Percentiles rank a stretch among this genome's conserved stretches.
Evolutionary conservation across 805 yeast genomes (phyloP).

Genomic region (Metschnikowia lochheadii): DNA sequence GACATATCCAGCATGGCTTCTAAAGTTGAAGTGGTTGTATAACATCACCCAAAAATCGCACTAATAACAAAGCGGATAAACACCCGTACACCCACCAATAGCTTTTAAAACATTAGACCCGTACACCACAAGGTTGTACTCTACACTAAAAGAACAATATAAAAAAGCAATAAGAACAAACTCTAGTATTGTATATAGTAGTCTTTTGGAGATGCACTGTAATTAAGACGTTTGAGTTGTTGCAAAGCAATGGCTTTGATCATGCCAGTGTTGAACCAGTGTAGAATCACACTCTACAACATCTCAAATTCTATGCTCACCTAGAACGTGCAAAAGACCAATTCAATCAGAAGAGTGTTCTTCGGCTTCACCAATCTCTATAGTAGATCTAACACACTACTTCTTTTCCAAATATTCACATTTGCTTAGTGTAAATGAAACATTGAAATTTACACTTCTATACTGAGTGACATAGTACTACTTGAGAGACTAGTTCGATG

Average conservation of each 20-base stretch:
- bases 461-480: too few relatives aligned
- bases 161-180: too few relatives aligned
- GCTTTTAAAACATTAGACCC: too few relatives aligned
- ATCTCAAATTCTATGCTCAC: constrained; percentile 64
- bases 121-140: neutral
- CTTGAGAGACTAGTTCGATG: too few relatives aligned
- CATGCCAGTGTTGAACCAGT: constrained; percentile 70
- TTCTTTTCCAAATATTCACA: too few relatives aligned
- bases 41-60: too few relatives aligned
- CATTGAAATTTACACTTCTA: too few relatives aligned
- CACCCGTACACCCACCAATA: neutral
- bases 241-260: constrained; percentile 76
- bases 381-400: too few relatives aligned
- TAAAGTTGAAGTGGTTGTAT: neutral
- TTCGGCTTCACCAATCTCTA: constrained; percentile 60
- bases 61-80: neutral
- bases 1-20: constrained; percentile 1
- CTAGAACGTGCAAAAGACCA: constrained; percentile 51
- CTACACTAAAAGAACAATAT: too few relatives aligned
- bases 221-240: constrained; percentile 59
- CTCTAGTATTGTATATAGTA: too few relatives aligned
- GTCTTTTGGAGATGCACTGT: constrained; percentile 47
- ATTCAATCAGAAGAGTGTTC: constrained; percentile 55
- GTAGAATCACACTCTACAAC: constrained; percentile 60
- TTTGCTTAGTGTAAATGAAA: too few relatives aligned